A percentile compares a stretch with the other conserved stretches of the same genome.
Conservation (phyloP, 768 basidiomycete species). For the Leccinum subtestaceum region DNA sequence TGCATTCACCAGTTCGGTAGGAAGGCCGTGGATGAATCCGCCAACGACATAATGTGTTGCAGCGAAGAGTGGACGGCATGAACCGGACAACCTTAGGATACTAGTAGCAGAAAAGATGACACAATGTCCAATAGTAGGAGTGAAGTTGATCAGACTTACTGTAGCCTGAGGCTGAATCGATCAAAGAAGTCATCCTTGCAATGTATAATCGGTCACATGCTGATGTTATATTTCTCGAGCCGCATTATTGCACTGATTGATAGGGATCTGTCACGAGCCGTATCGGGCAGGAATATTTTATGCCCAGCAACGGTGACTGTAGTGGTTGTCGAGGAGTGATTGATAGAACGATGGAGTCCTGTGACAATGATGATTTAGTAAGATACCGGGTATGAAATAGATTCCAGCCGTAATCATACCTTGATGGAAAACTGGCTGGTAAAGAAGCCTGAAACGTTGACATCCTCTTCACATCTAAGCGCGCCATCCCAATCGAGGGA, state of each 20-base stretch:
- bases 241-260: constrained; percentile 7
- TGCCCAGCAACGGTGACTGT: constrained; percentile 35
- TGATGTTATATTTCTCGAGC: background rate
- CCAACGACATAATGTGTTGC: background rate
- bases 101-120: background rate
- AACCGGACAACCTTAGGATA: background rate
- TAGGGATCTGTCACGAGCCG: constrained; percentile 60
- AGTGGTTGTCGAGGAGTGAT: constrained; percentile 41
- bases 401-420: constrained; percentile 33
- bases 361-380: background rate
- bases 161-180: background rate
- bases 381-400: background rate
- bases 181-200: background rate
- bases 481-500: constrained; percentile 65
- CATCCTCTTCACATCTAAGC: constrained; percentile 37
- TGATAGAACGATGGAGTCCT: constrained; percentile 59
- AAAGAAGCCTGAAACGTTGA: constrained; percentile 45
- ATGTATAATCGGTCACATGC: background rate
- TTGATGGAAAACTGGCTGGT: constrained; percentile 46
- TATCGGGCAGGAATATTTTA: constrained; percentile 49
- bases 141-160: background rate
- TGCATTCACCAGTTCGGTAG: background rate
- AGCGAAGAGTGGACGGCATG: background rate
- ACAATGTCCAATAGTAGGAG: background rate
- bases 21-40: background rate